phyloP scores from a whole-genome alignment of 139 green algal species.

The Trebouxia sp. region DNA sequence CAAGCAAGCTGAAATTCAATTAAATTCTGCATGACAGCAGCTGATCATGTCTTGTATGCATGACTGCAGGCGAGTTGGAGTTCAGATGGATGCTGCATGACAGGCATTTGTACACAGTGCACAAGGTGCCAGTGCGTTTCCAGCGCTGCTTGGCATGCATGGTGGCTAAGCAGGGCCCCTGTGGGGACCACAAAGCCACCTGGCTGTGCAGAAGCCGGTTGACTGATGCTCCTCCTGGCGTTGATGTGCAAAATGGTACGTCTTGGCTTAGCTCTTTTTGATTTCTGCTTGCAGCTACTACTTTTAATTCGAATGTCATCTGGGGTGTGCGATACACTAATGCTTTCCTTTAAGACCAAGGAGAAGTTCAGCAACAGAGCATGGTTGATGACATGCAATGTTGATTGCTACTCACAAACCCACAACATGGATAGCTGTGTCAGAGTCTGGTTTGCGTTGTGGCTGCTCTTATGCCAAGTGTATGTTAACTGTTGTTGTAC shows the following conservation, averaged over 20 bases:
- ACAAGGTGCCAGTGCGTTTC: slow-evolving; percentile 25
- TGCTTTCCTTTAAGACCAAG: no score
- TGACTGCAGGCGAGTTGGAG: slow-evolving; percentile 9
- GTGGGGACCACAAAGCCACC: slow-evolving; percentile 14
- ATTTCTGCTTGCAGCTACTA: neutral
- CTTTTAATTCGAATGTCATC: no score
- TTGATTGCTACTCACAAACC: no score
- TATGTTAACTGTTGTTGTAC: no score
- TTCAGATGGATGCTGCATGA: slow-evolving; percentile 29
- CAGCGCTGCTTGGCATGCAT: slow-evolving; percentile 23
- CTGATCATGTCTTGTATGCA: no score
- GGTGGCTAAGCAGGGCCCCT: slow-evolving; percentile 25
- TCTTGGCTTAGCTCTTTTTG: neutral
- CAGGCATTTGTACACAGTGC: slow-evolving; percentile 15
- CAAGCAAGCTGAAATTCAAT: slow-evolving; percentile 4
- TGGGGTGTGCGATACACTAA: neutral
- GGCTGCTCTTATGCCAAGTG: no score
- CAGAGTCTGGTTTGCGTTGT: no score
- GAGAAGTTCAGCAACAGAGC: no score
- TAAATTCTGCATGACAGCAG: slow-evolving; percentile 29
- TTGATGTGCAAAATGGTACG: slow-evolving; percentile 5
- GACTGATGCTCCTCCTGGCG: neutral
- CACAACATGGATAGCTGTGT: no score
- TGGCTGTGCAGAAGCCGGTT: slow-evolving; percentile 25
- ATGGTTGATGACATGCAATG: no score